Evolutionary conservation across 371 early-diverging fungal species (phyloP), one percentile per base, ranked within the genome.

Genomic region (Mortierella polycephala): DNA sequence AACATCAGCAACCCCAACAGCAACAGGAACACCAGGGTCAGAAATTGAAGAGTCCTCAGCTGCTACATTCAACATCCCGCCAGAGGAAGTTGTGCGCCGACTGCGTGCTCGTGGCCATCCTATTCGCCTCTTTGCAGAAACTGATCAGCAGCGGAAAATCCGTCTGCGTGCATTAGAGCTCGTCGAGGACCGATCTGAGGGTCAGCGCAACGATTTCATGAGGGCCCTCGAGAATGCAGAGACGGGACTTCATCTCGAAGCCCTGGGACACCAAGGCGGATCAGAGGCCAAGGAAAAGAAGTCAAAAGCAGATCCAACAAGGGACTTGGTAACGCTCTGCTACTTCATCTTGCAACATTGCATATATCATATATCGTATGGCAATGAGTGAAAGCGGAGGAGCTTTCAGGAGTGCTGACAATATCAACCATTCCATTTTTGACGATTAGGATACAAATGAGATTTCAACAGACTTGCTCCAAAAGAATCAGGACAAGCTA

Each of bases 101-200:
- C 82, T 98, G 58, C 87, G 99, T 23, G 92, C 94, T 5, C 91
- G 93, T 60, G 94, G 92, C 30, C 92, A 97, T 72, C 99, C 99
- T 18, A 96, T 97, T 73, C 90, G 95, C 10, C 83, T 97, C 45
- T 98, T 98, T 77, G 99, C 92, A 51, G 99, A 98, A 80, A 90
- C 94, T 6, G 92, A 95, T 69, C 83, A 84, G 40, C 89, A 93
- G 69, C 94, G 99, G 49, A 88, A 92, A 59, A 82, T 86, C 56
- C 95, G 99, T 57, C 85, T 98, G 55, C 90, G 95, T 62, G 85
- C 86, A 10, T 70, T 96, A 42, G 97, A 98, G 76, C 70, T 96
- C n/a, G 88, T 90, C 52, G 96, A 97, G 65, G 95, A 96, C 71
- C 88, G 90, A 42, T 83, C 89, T 30, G 91, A 88, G 69, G 96